phyloP scores from a whole-genome alignment of 768 basidiomycete genomes.

The Pisolithus microcarpus region DNA sequence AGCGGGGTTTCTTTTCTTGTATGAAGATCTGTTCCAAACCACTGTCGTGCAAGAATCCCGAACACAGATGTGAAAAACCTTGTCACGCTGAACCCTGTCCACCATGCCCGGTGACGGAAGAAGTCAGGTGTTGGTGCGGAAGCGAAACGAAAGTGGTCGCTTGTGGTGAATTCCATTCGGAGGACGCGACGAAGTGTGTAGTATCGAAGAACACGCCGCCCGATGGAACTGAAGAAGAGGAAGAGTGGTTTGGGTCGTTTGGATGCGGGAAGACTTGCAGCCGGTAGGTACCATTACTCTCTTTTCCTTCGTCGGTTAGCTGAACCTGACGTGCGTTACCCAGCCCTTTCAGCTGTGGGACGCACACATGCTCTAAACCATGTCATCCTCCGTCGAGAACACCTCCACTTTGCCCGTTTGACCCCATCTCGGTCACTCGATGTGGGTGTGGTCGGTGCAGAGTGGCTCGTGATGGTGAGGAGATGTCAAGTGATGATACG shows the following conservation, averaged over 20 bases:
- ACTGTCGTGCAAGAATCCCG: slow-evolving; percentile 56
- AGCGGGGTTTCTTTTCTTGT: slow-evolving; percentile 28
- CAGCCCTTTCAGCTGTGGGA: slow-evolving; percentile 68
- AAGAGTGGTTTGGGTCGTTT: slow-evolving; percentile 60
- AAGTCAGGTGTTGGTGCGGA: slow-evolving; percentile 75
- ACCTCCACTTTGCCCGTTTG: slow-evolving; percentile 61
- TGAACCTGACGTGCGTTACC: not conserved
- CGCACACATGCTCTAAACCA: slow-evolving; percentile 62
- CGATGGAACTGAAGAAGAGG: slow-evolving; percentile 28
- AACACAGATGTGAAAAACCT: slow-evolving; percentile 56
- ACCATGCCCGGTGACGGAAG: slow-evolving; percentile 50
- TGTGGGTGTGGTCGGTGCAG: slow-evolving; percentile 76
- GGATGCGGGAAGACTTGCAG: slow-evolving; percentile 57
- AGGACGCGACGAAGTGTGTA: slow-evolving; percentile 28
- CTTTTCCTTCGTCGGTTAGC: not conserved
- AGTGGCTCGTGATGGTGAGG: slow-evolving; percentile 27
- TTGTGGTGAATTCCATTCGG: slow-evolving; percentile 61
- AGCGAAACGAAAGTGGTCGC: slow-evolving; percentile 46
- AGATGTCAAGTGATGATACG: slow-evolving; percentile 7
- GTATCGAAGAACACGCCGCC: slow-evolving; percentile 11
- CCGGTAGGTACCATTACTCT: slow-evolving; percentile 32
- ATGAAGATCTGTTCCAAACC: slow-evolving; percentile 30
- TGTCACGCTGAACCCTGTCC: slow-evolving; percentile 80
- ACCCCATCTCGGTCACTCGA: slow-evolving; percentile 56
- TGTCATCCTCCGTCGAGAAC: slow-evolving; percentile 70